phyloP scores from a whole-genome alignment of 176 grass and related monocot species.

The Phoenix roebelenii region DNA sequence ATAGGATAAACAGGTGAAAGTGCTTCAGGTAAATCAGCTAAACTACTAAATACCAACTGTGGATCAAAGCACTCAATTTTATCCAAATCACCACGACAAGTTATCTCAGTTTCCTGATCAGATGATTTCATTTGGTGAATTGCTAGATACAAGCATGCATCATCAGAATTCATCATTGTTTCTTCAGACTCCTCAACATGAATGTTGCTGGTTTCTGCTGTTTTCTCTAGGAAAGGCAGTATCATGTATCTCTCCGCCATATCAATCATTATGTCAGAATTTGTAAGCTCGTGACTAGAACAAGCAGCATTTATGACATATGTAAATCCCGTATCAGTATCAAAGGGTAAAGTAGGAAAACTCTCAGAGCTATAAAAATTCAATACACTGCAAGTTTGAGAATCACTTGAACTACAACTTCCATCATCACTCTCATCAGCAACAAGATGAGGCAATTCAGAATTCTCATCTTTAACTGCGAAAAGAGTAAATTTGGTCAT shows the following conservation, averaged over 20 bases:
- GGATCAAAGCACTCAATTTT: slow-evolving; percentile 54
- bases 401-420: slow-evolving; percentile 38
- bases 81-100: slow-evolving; percentile 21
- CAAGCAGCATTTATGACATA: slow-evolving; percentile 31
- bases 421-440: slow-evolving; percentile 60
- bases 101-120: slow-evolving; percentile 39
- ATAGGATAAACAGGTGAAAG: slow-evolving; percentile 28
- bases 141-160: slow-evolving; percentile 64
- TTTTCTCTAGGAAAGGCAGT: slow-evolving; percentile 50
- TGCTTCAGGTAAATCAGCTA: slow-evolving; percentile 64
- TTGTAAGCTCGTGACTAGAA: slow-evolving; percentile 36
- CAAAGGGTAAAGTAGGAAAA: slow-evolving; percentile 56
- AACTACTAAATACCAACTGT: slow-evolving; percentile 40
- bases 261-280: slow-evolving; percentile 38
- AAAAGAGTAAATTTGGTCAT: slow-evolving; percentile 3
- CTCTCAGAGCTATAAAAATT: slow-evolving; percentile 69
- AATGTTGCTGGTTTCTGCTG: slow-evolving; percentile 22
- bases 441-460: slow-evolving; percentile 62
- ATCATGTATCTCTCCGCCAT: slow-evolving; percentile 61
- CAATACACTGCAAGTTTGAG: slow-evolving; percentile 67
- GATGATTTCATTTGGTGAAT: slow-evolving; percentile 36
- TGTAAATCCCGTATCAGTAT: slow-evolving; percentile 67
- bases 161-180: slow-evolving; percentile 34
- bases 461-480: slow-evolving; percentile 43
- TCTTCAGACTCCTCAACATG: slow-evolving; percentile 16